Percentiles rank a stretch among this genome's conserved stretches.
Conservation (phyloP, 1,139 yeast genomes). For the Geotrichum siamense region DNA sequence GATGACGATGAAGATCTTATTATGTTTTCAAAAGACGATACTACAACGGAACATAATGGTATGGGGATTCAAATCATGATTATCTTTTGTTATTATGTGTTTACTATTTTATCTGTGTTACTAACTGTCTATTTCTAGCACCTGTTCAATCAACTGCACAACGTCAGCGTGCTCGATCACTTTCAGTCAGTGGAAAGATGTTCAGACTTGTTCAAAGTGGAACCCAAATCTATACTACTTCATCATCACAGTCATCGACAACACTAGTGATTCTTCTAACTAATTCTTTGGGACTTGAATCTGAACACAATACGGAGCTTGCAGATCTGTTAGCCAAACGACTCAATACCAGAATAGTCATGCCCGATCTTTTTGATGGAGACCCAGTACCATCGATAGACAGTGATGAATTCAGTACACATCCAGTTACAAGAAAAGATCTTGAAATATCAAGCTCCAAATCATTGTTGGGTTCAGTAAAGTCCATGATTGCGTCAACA, state of each 20-base stretch:
- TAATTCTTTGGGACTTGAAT: slow-evolving; percentile 32
- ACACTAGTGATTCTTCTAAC: slow-evolving; percentile 28
- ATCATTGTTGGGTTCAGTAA: slow-evolving; percentile 30
- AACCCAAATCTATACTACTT: slow-evolving; percentile 27
- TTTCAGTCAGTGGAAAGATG: slow-evolving; percentile 23
- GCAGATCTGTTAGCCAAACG: slow-evolving; percentile 30
- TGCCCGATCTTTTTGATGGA: slow-evolving; percentile 32
- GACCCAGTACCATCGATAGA: slow-evolving; percentile 26
- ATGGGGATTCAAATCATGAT: no score
- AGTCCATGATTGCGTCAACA: slow-evolving; percentile 31
- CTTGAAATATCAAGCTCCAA: slow-evolving; percentile 4
- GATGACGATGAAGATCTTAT: slow-evolving; percentile 1
- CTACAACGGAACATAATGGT: not conserved
- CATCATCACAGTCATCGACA: slow-evolving; percentile 13
- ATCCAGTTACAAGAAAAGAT: not conserved
- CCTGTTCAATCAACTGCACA: not conserved
- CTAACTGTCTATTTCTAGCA: no score
- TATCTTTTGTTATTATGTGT: no score
- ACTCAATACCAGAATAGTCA: slow-evolving; percentile 29
- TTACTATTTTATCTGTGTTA: no score
- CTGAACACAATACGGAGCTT: slow-evolving; percentile 28
- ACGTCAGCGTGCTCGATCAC: not conserved
- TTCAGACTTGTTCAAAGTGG: slow-evolving; percentile 25
- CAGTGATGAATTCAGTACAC: not conserved
- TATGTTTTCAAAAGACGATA: not conserved